Percentiles rank a stretch among this genome's conserved stretches.
Conservation (phyloP, 2,329 filamentous ascomycete species). For the Botryotinia narcissicola region DNA sequence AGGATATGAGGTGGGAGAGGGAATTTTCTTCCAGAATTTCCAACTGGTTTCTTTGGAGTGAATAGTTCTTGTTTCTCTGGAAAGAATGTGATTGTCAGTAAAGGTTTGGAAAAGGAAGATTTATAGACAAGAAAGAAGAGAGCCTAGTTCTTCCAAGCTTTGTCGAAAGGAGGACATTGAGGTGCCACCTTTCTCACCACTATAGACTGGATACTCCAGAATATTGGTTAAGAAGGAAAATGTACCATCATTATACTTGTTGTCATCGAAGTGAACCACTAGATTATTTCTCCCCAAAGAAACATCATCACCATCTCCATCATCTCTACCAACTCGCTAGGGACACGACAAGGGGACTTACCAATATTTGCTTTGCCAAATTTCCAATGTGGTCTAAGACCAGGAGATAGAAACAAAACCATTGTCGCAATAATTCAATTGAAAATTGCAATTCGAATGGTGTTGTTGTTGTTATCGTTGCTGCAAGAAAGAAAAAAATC, state of each 20-base stretch:
- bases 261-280: not conserved
- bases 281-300: not conserved
- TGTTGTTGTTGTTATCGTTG: not conserved
- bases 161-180: not conserved
- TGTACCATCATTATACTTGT: rapidly evolving
- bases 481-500: not conserved
- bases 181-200: not conserved
- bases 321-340: not conserved
- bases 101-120: not conserved
- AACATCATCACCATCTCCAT: not conserved
- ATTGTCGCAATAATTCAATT: not conserved
- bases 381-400: not conserved
- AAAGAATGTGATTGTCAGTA: not conserved
- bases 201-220: not conserved
- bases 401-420: not conserved
- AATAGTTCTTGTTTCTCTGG: not conserved
- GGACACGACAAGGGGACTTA: not conserved
- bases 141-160: not conserved
- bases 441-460: no score
- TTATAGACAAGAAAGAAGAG: not conserved
- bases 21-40: not conserved
- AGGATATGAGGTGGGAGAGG: not conserved
- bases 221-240: not conserved
- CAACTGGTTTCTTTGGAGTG: not conserved
- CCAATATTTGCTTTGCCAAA: not conserved